Evolutionary conservation across 768 basidiomycete genomes (phyloP).

Genomic region (Serpula lacrymans): DNA sequence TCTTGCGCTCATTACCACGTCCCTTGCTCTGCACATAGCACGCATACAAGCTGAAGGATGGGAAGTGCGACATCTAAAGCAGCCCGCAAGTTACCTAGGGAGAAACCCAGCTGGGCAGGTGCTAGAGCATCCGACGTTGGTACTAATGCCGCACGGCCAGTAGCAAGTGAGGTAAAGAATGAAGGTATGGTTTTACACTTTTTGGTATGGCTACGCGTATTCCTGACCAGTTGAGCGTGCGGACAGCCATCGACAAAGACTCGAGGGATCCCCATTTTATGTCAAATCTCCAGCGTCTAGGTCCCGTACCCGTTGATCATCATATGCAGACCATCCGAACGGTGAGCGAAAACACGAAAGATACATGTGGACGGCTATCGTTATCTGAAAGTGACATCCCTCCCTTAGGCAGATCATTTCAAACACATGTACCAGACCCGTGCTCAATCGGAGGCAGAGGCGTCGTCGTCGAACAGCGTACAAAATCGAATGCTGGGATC

Average conservation of each 20-base stretch:
- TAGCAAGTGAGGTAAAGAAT: conserved; percentile 50
- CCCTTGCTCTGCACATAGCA: not conserved
- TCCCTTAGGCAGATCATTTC: conserved; percentile 25
- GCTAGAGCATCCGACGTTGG: conserved; percentile 28
- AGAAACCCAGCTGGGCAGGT: conserved; percentile 47
- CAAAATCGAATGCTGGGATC: conserved; percentile 55
- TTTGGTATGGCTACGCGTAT: conserved; percentile 10
- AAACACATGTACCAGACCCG: conserved; percentile 53
- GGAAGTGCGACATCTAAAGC: conserved; percentile 61
- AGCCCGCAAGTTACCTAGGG: conserved; percentile 51
- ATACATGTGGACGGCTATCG: not conserved
- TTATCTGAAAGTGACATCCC: not conserved
- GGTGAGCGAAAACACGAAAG: conserved; percentile 33
- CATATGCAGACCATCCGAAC: conserved; percentile 48
- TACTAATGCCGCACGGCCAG: conserved; percentile 16
- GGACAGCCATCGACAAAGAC: conserved; percentile 57
- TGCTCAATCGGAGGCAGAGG: conserved; percentile 52
- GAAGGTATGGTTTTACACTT: conserved; percentile 36
- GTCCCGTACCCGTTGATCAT: conserved; percentile 70
- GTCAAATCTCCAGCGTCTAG: conserved; percentile 59
- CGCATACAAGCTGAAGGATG: conserved; percentile 35
- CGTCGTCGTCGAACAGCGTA: conserved; percentile 34
- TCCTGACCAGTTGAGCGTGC: conserved; percentile 5
- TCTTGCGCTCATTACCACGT: conserved; percentile 11
- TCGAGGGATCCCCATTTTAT: conserved; percentile 71